These are phyloP conservation scores for Tricholoma sp. DNA, from an alignment of 768 basidiomycete species.

Conservation along the genomic window DNA sequence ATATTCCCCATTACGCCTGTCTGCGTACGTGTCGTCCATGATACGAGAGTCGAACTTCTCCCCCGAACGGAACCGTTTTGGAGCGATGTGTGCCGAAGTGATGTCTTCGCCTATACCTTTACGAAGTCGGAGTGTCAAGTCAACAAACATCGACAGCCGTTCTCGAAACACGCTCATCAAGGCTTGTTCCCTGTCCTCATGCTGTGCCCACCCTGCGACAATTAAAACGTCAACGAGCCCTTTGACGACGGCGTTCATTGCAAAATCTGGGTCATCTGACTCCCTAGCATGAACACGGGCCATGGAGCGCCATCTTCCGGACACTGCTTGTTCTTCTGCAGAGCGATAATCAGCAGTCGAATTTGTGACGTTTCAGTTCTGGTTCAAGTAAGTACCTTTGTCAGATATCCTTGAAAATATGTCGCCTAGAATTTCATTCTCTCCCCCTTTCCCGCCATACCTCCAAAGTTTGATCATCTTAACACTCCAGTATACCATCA, in stretches of 20 bases:
- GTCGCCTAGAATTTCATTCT: conserved; percentile 4
- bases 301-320: conserved; percentile 11
- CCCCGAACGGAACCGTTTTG: neutral
- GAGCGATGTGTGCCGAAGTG: conserved; percentile 5
- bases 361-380: neutral
- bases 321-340: conserved; percentile 10
- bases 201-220: conserved; percentile 12
- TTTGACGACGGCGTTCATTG: conserved; percentile 3
- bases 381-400: conserved; percentile 8
- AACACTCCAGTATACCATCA: conserved; percentile 5
- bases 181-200: neutral
- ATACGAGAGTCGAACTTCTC: neutral
- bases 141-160: neutral
- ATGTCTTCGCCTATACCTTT: conserved; percentile 6
- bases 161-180: conserved; percentile 1
- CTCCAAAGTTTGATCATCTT: conserved; percentile 11
- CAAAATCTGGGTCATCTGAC: conserved; percentile 1
- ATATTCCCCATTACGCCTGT: neutral
- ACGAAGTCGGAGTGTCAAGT: conserved; percentile 3
- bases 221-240: conserved; percentile 7
- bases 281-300: conserved; percentile 11
- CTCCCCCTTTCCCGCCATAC: conserved; percentile 4
- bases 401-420: conserved; percentile 11
- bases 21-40: conserved; percentile 10
- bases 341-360: neutral